These are phyloP conservation scores for Colletotrichum echinochloae DNA, from an alignment of 2,329 filamentous ascomycete genomes.

Conservation along the genomic window DNA sequence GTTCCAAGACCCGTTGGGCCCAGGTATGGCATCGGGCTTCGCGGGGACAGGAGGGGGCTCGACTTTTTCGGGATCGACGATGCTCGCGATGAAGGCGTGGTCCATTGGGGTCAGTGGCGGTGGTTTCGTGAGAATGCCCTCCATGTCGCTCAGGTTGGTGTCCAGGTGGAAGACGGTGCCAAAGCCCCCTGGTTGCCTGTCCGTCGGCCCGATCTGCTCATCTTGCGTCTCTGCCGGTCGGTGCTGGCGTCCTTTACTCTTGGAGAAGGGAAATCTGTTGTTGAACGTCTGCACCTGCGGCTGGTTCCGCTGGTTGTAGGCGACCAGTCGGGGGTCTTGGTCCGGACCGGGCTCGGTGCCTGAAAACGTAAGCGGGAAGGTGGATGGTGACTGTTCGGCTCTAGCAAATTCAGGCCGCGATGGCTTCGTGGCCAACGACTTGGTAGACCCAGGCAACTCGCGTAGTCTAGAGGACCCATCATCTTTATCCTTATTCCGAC, in stretches of 20 bases:
- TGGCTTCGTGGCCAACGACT: constrained; percentile 63
- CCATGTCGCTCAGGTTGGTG: constrained; percentile 90
- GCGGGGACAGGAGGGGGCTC: constrained; percentile 45
- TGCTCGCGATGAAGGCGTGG: constrained; percentile 59
- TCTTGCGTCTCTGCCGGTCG: constrained; percentile 65
- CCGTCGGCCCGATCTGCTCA: constrained; percentile 70
- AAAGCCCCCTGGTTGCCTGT: constrained; percentile 56
- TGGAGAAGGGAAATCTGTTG: constrained; percentile 73
- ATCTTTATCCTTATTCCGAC: constrained; percentile 68
- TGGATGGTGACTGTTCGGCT: constrained; percentile 54
- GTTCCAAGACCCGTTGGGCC: constrained; percentile 78
- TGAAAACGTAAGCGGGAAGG: constrained; percentile 48
- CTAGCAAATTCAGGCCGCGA: constrained; percentile 61
- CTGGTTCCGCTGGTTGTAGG: constrained; percentile 51
- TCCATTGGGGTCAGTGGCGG: constrained; percentile 79
- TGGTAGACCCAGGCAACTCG: constrained; percentile 64
- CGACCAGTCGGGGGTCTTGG: constrained; percentile 44
- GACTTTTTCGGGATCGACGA: constrained; percentile 57
- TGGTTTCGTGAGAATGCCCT: constrained; percentile 84
- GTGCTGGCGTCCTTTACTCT: constrained; percentile 61
- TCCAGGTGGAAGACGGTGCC: constrained; percentile 81
- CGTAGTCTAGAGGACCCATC: constrained; percentile 59
- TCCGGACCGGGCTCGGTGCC: constrained; percentile 48
- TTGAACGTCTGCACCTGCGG: constrained; percentile 63
- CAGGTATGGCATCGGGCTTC: constrained; percentile 36